Evolutionary conservation across 495 filamentous ascomycete species (phyloP).

Genomic region (Trichoderma erinaceum): DNA sequence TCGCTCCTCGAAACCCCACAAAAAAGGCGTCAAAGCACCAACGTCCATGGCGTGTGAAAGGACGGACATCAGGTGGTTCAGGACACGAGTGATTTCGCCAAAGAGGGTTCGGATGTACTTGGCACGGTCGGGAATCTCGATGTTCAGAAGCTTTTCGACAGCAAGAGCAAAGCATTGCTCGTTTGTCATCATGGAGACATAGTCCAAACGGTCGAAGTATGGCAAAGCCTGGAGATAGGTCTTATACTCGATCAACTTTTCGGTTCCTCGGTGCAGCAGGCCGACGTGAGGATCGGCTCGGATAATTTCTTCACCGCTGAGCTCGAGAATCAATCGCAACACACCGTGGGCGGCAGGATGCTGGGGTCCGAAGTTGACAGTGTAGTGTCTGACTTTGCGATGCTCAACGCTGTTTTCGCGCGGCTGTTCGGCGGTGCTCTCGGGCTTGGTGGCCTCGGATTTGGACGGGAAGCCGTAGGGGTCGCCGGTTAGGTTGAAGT

Average conservation of each 20-base stretch:
- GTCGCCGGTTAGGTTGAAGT: slow-evolving; percentile 48
- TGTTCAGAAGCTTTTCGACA: slow-evolving; percentile 95
- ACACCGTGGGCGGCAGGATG: slow-evolving; percentile 99
- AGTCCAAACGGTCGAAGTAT: slow-evolving; percentile 98
- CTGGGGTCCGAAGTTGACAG: slow-evolving; percentile 99
- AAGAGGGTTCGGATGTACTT: slow-evolving; percentile 98
- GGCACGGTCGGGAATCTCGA: slow-evolving; percentile 91
- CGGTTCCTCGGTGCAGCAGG: slow-evolving; percentile 90
- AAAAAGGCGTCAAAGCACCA: slow-evolving; percentile 93
- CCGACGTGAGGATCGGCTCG: slow-evolving; percentile 96
- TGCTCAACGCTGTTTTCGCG: slow-evolving; percentile 44
- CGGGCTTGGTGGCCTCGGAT: slow-evolving; percentile 28
- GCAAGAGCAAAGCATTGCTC: slow-evolving; percentile 95
- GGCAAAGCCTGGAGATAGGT: slow-evolving; percentile 97
- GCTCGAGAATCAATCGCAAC: slow-evolving; percentile 92
- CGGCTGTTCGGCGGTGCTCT: slow-evolving; percentile 39
- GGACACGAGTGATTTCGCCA: slow-evolving; percentile 86
- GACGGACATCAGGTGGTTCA: slow-evolving; percentile 98
- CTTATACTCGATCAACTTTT: slow-evolving; percentile 99
- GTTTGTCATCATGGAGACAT: slow-evolving; percentile 99
- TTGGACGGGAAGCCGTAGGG: slow-evolving; percentile 44
- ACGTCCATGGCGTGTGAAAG: slow-evolving; percentile 99
- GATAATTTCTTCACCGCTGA: slow-evolving; percentile 97
- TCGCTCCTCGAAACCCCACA: slow-evolving; percentile 99
- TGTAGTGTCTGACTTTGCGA: slow-evolving; percentile 96